Evolutionary conservation across 2,329 filamentous ascomycete species (phyloP).

Genomic region (Calonectria fujianensis): DNA sequence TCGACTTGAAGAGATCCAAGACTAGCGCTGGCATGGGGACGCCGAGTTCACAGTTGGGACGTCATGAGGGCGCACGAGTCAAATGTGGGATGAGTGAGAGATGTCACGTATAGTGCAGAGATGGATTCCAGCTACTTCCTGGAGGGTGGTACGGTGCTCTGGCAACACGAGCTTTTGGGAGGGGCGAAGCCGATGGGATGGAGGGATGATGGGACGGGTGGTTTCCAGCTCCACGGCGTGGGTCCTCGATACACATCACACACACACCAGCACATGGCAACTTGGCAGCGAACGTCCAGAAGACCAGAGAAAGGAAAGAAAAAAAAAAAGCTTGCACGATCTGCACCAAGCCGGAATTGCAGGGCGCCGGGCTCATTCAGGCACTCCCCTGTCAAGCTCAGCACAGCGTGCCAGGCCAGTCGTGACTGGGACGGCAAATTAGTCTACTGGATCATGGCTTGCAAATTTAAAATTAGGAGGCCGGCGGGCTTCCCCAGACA

Average conservation of each 20-base stretch:
- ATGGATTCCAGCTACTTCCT: background rate
- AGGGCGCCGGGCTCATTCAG: slow-evolving; percentile 43
- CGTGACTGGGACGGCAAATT: slow-evolving; percentile 52
- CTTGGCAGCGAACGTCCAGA: slow-evolving; percentile 5
- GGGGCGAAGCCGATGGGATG: slow-evolving; percentile 51
- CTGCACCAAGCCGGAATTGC: slow-evolving; percentile 52
- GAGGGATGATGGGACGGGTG: slow-evolving; percentile 31
- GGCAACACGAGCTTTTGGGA: slow-evolving; percentile 50
- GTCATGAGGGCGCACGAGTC: slow-evolving; percentile 36
- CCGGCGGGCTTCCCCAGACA: slow-evolving; percentile 56
- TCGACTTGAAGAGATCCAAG: slow-evolving; percentile 45
- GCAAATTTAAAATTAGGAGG: slow-evolving; percentile 57
- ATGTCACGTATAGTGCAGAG: slow-evolving; percentile 1
- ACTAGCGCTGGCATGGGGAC: slow-evolving; percentile 49
- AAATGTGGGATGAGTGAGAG: slow-evolving; percentile 17
- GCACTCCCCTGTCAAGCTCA: slow-evolving; percentile 44
- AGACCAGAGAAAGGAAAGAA: slow-evolving; percentile 1
- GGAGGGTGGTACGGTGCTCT: slow-evolving; percentile 32
- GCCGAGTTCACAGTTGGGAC: slow-evolving; percentile 40
- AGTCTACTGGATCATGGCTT: slow-evolving; percentile 56
- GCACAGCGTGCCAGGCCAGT: slow-evolving; percentile 32
- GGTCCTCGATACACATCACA: slow-evolving; percentile 19
- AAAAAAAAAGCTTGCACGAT: slow-evolving; percentile 41
- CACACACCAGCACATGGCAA: slow-evolving; percentile 1
- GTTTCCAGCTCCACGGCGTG: slow-evolving; percentile 31